These are phyloP conservation scores for Cryptococcus sp. DNA, from an alignment of 1,284 basidiomycete species.

Conservation along the genomic window DNA sequence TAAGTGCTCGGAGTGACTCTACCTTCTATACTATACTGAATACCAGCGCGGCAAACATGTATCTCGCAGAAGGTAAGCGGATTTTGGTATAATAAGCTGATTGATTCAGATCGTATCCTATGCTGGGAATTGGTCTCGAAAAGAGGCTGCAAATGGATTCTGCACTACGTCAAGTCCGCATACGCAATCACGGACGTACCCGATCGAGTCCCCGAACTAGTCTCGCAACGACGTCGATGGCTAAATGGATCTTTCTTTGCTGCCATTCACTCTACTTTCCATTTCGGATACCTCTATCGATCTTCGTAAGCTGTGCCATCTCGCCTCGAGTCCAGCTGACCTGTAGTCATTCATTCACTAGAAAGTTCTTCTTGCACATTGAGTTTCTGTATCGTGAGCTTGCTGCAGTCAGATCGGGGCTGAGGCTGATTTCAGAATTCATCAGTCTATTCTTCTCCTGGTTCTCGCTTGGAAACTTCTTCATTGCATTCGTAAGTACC, in stretches of 20 bases:
- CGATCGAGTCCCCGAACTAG: slow-evolving; percentile 81
- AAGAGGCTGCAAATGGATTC: slow-evolving; percentile 74
- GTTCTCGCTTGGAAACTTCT: slow-evolving; percentile 87
- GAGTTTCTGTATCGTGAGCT: slow-evolving; percentile 75
- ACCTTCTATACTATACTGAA: too few species aligned
- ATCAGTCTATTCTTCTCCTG: slow-evolving; percentile 89
- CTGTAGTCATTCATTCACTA: slow-evolving; percentile 62
- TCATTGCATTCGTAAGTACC: slow-evolving; percentile 66
- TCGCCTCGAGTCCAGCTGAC: slow-evolving; percentile 11
- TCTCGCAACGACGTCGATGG: slow-evolving; percentile 90
- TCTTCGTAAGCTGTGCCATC: slow-evolving; percentile 54
- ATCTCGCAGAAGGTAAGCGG: slow-evolving; percentile 75
- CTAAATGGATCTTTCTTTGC: slow-evolving; percentile 97
- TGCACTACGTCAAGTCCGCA: slow-evolving; percentile 91
- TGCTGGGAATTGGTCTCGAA: slow-evolving; percentile 95
- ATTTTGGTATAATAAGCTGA: slow-evolving; percentile 1
- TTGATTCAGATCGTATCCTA: slow-evolving; percentile 58
- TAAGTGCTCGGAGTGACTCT: slow-evolving; percentile 17
- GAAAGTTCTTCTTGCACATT: slow-evolving; percentile 91
- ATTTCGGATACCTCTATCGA: slow-evolving; percentile 89
- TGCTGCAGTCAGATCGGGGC: neutral
- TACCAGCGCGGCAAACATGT: slow-evolving; percentile 87
- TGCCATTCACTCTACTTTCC: slow-evolving; percentile 79
- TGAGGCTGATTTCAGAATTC: slow-evolving; percentile 50
- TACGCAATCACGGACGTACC: slow-evolving; percentile 90